Evolutionary conservation across 2,329 filamentous ascomycete genomes (phyloP).

Genomic region (Pseudocercospora cruenta): DNA sequence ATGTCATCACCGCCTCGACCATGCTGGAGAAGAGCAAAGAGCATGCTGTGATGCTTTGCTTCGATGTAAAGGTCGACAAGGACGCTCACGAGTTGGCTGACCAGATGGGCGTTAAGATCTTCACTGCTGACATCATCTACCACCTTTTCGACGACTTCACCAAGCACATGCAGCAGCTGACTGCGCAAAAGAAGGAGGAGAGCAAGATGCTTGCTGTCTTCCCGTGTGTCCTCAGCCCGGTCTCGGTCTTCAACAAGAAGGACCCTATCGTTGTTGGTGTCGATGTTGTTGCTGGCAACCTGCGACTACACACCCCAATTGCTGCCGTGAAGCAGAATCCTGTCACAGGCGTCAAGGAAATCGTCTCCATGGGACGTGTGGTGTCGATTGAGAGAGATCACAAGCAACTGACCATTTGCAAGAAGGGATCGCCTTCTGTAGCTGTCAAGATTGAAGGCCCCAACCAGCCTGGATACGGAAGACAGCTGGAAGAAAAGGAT

Average conservation of each 20-base stretch:
- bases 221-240: slow-evolving; percentile 85
- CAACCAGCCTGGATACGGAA: slow-evolving; percentile 91
- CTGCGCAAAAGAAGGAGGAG: slow-evolving; percentile 93
- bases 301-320: slow-evolving; percentile 86
- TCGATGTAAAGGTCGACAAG: slow-evolving; percentile 99
- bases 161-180: slow-evolving; percentile 84
- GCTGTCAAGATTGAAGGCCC: slow-evolving; percentile 95
- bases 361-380: slow-evolving; percentile 87
- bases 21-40: slow-evolving; percentile 97
- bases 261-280: slow-evolving; percentile 92
- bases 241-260: slow-evolving; percentile 98
- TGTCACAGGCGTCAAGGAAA: slow-evolving; percentile 78
- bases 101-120: slow-evolving; percentile 94
- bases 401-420: slow-evolving; percentile 89
- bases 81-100: slow-evolving; percentile 90
- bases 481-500: slow-evolving; percentile 92
- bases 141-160: slow-evolving; percentile 97
- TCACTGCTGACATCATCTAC: slow-evolving; percentile 98
- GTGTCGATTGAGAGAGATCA: slow-evolving; percentile 96
- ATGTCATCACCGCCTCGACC: slow-evolving; percentile 88
- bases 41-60: slow-evolving; percentile 98
- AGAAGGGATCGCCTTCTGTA: slow-evolving; percentile 95
- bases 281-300: slow-evolving; percentile 87
- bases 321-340: slow-evolving; percentile 82
- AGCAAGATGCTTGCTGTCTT: slow-evolving; percentile 95